Base-by-base conservation (phyloP, 2,329 filamentous ascomycete genomes). In the Alternaria sp. region DNA sequence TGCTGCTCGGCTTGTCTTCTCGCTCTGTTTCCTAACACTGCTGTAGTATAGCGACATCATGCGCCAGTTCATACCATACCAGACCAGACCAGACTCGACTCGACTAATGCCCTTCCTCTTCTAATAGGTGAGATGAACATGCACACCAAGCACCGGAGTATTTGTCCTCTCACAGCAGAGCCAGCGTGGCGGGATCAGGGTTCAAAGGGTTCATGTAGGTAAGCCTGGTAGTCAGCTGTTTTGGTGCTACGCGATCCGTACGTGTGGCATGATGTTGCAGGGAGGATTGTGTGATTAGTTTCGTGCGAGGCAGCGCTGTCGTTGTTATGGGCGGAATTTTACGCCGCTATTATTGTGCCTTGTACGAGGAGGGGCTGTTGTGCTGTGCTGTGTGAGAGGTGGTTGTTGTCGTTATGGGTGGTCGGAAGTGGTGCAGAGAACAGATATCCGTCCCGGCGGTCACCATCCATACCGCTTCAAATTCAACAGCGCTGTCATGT, bases 111-210 rank as follows among this genome's bases (percentile, higher is more conserved):
- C 17, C 40, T 42, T 33, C 9, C 31, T 52, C 17, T 21, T 44
- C 41, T 51, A 46, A 66, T 66, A 60, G 64, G 64, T 65, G 52
- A 65, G 54, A 57, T 17, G 29, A 54, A 46, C 34, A 56, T 56
- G 58, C 58, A 53, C 41, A 56, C 34, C 49, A 42, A 51, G 49
- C 58, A 50, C 48, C 58, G 49, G 55, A 61, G 33, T 11, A 45
- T 60, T 55, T 56, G 40, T 53, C 26, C 67, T 63, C 71, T 62
- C 60, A 26, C 48, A n/a, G 40, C 48, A 58, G 55, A 40, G 65
- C 67, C 65, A 70, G 60, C 57, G 64, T 70, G 68, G 65, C 70
- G 69, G 71, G 63, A 65, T 65, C 57, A 55, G 45, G 51, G 56
- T 40, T 58, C 50, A 52, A 29, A 51, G 44, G 61, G 28, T 37